Evolutionary conservation across 2,329 filamentous ascomycete genomes (phyloP).

Genomic region (Nothopassalora personata): DNA sequence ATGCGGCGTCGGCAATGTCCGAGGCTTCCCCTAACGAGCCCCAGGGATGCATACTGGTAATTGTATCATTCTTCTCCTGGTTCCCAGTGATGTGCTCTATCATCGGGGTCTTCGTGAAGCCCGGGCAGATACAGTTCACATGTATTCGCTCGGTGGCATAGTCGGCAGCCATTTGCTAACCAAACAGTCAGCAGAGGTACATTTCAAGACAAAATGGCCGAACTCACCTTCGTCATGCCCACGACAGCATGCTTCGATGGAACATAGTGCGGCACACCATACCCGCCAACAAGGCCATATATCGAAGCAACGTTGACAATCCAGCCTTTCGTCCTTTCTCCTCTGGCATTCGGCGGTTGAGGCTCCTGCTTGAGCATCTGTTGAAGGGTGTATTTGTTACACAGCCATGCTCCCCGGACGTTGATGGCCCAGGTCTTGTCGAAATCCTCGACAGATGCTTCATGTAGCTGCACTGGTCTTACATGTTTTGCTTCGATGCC

Average conservation of each 20-base stretch:
- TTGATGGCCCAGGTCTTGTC: constrained; percentile 32
- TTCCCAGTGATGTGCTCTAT: background rate
- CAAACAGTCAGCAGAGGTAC: background rate
- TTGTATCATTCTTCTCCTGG: background rate
- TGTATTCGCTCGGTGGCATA: constrained; percentile 31
- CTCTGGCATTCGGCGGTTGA: constrained; percentile 25
- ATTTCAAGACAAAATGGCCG: background rate
- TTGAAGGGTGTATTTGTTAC: constrained; percentile 37
- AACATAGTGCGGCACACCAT: constrained; percentile 6
- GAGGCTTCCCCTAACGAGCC: background rate
- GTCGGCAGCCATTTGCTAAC: constrained; percentile 31
- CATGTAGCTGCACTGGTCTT: constrained; percentile 10
- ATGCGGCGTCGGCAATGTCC: constrained; percentile 5
- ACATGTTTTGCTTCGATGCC: constrained; percentile 10
- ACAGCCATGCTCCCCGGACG: constrained; percentile 37
- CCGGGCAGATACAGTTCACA: constrained; percentile 15
- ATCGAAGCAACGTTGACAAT: constrained; percentile 44
- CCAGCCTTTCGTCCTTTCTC: constrained; percentile 42
- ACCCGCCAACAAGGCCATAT: constrained; percentile 1
- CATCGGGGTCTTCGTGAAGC: constrained; percentile 19
- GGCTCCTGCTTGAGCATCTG: constrained; percentile 40
- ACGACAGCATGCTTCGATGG: constrained; percentile 25
- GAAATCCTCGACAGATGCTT: constrained; percentile 20
- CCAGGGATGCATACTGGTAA: constrained; percentile 4
- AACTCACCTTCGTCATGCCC: constrained; percentile 18